Evolutionary conservation across 1,284 basidiomycete genomes (phyloP).

Genomic region (Marasmius tenuissimus): DNA sequence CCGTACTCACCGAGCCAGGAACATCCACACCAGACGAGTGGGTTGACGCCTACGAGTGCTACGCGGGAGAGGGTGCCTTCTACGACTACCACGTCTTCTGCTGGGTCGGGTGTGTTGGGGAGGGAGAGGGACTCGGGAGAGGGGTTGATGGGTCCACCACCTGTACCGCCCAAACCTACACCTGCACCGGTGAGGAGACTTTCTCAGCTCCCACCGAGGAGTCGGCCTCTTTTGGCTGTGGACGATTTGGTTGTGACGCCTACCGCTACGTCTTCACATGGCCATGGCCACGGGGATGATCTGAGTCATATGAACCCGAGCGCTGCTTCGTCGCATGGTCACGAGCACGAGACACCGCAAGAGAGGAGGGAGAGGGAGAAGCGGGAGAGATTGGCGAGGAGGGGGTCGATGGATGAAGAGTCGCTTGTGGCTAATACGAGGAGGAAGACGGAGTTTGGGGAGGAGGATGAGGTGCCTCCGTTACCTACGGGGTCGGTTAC

Average conservation of each 20-base stretch:
- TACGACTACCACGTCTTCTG: too few relatives aligned
- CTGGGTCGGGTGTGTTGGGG: too few relatives aligned
- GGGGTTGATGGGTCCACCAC: too few relatives aligned
- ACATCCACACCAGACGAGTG: too few relatives aligned
- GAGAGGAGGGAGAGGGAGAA: not conserved
- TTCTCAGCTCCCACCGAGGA: conserved; percentile 17
- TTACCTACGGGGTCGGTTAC: not conserved
- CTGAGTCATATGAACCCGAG: too few relatives aligned
- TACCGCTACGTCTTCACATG: not conserved
- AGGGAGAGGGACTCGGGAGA: too few relatives aligned
- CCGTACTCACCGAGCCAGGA: too few relatives aligned
- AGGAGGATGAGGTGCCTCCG: not conserved
- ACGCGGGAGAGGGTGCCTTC: too few relatives aligned
- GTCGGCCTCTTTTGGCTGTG: not conserved
- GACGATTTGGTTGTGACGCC: not conserved
- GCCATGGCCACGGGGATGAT: not conserved
- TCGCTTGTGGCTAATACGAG: not conserved
- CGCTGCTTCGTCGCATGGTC: too few relatives aligned
- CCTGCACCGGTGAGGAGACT: conserved; percentile 21
- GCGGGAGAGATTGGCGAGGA: not conserved
- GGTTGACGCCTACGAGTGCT: too few relatives aligned
- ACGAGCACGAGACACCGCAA: too few relatives aligned
- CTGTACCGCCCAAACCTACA: conserved; percentile 40
- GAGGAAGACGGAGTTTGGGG: not conserved
- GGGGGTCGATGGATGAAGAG: not conserved